These are phyloP conservation scores for Neonectria hederae DNA, from an alignment of 2,329 filamentous ascomycete genomes.

Conservation along the genomic window DNA sequence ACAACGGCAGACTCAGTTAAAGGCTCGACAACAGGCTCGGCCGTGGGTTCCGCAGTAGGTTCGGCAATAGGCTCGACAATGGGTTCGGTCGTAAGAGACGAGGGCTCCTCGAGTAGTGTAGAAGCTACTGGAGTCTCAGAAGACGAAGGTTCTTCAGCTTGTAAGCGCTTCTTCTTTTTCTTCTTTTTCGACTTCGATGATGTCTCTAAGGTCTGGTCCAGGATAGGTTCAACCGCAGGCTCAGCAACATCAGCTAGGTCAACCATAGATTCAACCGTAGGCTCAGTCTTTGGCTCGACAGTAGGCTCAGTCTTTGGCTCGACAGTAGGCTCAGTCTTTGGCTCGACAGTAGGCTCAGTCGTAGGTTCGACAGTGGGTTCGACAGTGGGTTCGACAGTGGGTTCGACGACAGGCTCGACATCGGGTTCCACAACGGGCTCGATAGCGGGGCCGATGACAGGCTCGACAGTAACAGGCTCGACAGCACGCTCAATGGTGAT, in stretches of 20 bases:
- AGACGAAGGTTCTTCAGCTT: slow-evolving; percentile 22
- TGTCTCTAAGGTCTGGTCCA: slow-evolving; percentile 18
- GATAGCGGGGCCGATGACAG: neutral
- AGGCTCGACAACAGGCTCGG: neutral
- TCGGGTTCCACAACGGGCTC: neutral
- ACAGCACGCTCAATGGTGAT: neutral
- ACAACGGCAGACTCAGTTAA: slow-evolving; percentile 5
- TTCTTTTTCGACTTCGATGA: slow-evolving; percentile 37
- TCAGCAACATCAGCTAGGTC: slow-evolving; percentile 19
- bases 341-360: neutral
- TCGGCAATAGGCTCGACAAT: neutral
- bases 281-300: too few relatives aligned
- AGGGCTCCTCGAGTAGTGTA: slow-evolving; percentile 9
- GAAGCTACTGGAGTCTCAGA: slow-evolving; percentile 19
- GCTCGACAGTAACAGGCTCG: neutral
- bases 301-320: neutral
- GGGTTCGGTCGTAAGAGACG: slow-evolving; percentile 10
- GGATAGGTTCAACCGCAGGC: slow-evolving; percentile 3
- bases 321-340: neutral
- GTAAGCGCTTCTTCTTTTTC: slow-evolving; percentile 39
- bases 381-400: neutral
- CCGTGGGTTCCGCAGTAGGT: too few relatives aligned
- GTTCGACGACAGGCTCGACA: slow-evolving; percentile 8
- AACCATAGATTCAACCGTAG: slow-evolving; percentile 5
- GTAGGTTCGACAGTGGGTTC: neutral